Evolutionary conservation across 192 early-diverging fungal genomes (phyloP).

Genomic region (Umbelopsis isabellina): DNA sequence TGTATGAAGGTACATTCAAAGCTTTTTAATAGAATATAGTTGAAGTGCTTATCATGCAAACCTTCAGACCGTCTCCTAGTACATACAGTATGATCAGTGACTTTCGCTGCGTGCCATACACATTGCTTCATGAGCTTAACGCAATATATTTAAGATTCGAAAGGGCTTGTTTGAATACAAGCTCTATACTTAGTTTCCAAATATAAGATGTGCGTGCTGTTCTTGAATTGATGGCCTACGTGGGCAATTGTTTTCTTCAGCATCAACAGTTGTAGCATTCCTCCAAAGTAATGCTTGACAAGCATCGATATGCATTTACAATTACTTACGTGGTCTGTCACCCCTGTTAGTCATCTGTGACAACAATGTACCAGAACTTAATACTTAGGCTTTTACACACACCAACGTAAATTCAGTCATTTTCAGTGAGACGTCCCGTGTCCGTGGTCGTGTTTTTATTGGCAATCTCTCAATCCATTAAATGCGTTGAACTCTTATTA

Average conservation of each 20-base stretch:
- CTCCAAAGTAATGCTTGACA: conserved; percentile 32
- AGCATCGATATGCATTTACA: conserved; percentile 6
- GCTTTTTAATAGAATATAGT: conserved; percentile 14
- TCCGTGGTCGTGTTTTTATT: too few species aligned
- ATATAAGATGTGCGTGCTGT: conserved; percentile 39
- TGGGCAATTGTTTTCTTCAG: conserved; percentile 35
- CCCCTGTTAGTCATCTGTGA: conserved; percentile 5
- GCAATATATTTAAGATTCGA: conserved; percentile 27
- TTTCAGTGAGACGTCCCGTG: too few species aligned
- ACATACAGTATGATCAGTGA: conserved; percentile 32
- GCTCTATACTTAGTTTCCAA: conserved; percentile 33
- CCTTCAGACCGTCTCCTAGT: conserved; percentile 25
- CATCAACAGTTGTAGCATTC: conserved; percentile 23
- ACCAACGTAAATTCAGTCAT: too few species aligned
- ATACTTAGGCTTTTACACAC: neutral
- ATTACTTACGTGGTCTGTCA: neutral
- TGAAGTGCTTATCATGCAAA: conserved; percentile 24
- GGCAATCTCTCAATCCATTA: too few species aligned
- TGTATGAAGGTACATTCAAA: conserved; percentile 19
- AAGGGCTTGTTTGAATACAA: conserved; percentile 28
- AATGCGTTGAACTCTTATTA: too few species aligned
- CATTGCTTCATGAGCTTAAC: conserved; percentile 28
- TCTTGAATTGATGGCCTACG: conserved; percentile 27
- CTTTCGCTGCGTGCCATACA: conserved; percentile 29
- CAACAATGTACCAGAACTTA: neutral